Conservation (phyloP, 2,329 filamentous ascomycete genomes). For the Calonectria pteridis region DNA sequence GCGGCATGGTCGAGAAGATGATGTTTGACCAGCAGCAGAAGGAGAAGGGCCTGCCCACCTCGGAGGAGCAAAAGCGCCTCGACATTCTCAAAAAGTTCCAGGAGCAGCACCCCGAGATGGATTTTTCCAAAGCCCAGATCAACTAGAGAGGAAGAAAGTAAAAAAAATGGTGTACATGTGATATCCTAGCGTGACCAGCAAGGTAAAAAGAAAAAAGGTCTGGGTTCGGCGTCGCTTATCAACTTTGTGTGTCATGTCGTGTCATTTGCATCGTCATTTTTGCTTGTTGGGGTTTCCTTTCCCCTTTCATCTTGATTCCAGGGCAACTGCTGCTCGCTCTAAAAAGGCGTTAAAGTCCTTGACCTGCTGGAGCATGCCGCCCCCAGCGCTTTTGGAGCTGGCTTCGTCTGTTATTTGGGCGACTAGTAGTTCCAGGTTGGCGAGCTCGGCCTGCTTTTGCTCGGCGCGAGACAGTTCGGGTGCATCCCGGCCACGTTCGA, state of each 20-base stretch:
- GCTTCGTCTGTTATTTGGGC: conserved; percentile 67
- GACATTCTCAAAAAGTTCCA: conserved; percentile 96
- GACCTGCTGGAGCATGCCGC: conserved; percentile 68
- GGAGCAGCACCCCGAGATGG: conserved; percentile 79
- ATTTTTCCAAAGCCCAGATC: conserved; percentile 79
- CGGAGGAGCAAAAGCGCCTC: conserved; percentile 94
- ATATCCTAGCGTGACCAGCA: conserved; percentile 21
- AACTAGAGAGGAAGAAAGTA: conserved; percentile 52
- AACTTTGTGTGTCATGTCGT: not conserved
- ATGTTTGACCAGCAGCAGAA: conserved; percentile 99
- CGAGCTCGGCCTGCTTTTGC: conserved; percentile 63
- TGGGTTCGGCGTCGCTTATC: conserved; percentile 2
- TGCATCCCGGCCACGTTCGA: conserved; percentile 63
- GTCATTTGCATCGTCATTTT: conserved; percentile 18
- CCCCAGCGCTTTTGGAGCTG: conserved; percentile 61
- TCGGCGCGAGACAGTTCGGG: conserved; percentile 59
- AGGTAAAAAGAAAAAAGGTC: not conserved
- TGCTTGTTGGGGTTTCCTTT: conserved; percentile 7
- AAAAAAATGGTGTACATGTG: conserved; percentile 27
- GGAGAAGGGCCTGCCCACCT: conserved; percentile 88
- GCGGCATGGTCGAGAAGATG: conserved; percentile 99
- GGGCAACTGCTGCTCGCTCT: conserved; percentile 68
- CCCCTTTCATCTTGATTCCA: conserved; percentile 60
- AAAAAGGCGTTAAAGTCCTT: conserved; percentile 73
- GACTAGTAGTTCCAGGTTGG: conserved; percentile 69